A percentile compares a stretch with the other conserved stretches of the same genome.
These are phyloP conservation scores for Suhomyces kunorum DNA, from an alignment of 1,139 yeast species.

Conservation along the genomic window DNA sequence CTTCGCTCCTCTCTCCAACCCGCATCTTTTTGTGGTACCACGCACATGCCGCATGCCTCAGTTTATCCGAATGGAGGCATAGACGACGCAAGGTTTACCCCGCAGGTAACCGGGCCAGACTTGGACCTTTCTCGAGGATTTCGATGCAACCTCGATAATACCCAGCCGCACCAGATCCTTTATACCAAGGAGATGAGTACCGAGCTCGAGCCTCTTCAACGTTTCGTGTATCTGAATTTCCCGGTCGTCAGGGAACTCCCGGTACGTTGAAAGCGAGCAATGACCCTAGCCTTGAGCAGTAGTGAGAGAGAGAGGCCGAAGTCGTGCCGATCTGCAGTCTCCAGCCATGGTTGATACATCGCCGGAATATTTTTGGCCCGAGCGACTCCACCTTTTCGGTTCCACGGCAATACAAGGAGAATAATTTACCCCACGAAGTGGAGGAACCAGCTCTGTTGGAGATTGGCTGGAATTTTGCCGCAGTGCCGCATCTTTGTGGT, in stretches of 20 bases:
- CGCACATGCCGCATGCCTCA: background rate
- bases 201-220: too few species aligned
- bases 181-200: too few species aligned
- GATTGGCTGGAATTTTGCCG: too few species aligned
- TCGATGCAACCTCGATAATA: background rate
- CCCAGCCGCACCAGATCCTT: constrained; percentile 3
- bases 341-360: background rate
- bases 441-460: background rate
- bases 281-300: too few species aligned
- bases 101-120: background rate
- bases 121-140: background rate
- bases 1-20: background rate
- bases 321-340: background rate
- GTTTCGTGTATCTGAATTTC: too few species aligned
- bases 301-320: too few species aligned
- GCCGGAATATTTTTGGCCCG: constrained; percentile 1
- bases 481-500: constrained; percentile 1
- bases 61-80: background rate
- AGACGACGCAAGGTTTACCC: too few species aligned
- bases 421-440: background rate
- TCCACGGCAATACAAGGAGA: background rate
- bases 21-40: background rate
- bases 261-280: too few species aligned
- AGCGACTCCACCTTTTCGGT: background rate
- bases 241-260: too few species aligned